Base-by-base conservation (phyloP, 2,329 filamentous ascomycete genomes). In the Claviceps sp. region DNA sequence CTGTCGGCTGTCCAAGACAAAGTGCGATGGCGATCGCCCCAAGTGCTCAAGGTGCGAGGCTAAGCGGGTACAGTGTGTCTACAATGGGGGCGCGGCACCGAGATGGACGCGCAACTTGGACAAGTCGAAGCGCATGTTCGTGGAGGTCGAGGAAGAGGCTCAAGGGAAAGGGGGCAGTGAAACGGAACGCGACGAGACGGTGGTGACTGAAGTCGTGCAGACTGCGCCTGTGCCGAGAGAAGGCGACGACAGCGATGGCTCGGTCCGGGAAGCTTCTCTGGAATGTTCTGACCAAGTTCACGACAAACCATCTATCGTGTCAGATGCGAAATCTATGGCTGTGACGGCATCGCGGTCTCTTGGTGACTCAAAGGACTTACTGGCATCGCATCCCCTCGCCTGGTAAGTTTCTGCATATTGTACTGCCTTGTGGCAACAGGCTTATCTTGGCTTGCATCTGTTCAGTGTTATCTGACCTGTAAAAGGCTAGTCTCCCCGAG, bases 1-100 rank as follows among this genome's bases (percentile, higher is more conserved):
- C 59, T 70, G 68, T 54, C 67, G 68, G 47, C 55, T 68, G 24
- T 69, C 67, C 53, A 70, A 70, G 64, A 70, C 68, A 5, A 70
- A 71, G 60, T 71, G 68, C 57, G 63, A 70, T 48, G 69, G 68
- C 61, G 66, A 65, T 55, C 65, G 67, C 16, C 68, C 68, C 47
- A 64, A 57, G 52, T 71, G 68, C 56, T 64, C 66, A 41, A 60
- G 66, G 50, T 71, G 68, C 56, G 45, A 50, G 47, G 55, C 59
- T 44, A 66, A 67, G 51, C 60, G 61, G 45, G 55, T 65, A 17
- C 66, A 68, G 14, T 71, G 69, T 48, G 58, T 66, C 45, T 71
- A 71, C 53, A 65, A 68, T 52, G 68, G 68, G 42, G 67, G 63
- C 26, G 61, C 66, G 52, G 64, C 65, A 11, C 66, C 66, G 56